These are phyloP conservation scores for Fremontodendron californicum DNA, from an alignment of 345 rosid species.

Conservation along the genomic window DNA sequence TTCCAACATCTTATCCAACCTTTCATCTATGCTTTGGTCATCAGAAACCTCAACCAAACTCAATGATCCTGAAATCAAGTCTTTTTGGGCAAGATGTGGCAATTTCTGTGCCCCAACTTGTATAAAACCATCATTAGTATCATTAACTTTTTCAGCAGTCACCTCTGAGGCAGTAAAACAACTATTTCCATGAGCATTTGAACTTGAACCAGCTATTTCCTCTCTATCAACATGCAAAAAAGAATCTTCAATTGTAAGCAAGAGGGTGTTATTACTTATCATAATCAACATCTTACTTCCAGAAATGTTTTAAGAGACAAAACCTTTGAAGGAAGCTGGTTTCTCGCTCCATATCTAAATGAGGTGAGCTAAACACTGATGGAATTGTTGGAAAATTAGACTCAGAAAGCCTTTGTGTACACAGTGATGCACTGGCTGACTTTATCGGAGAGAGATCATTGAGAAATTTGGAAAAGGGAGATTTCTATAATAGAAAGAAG, in stretches of 20 bases:
- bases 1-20: background rate
- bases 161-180: background rate
- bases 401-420: slow-evolving; percentile 17
- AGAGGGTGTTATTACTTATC: background rate
- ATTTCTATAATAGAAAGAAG: slow-evolving; percentile 24
- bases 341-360: slow-evolving; percentile 11
- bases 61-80: slow-evolving; percentile 2
- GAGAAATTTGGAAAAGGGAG: slow-evolving; percentile 21
- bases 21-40: slow-evolving; percentile 1
- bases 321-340: slow-evolving; percentile 24
- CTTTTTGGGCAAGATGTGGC: slow-evolving; percentile 1
- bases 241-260: background rate
- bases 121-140: slow-evolving; percentile 5
- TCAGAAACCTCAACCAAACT: slow-evolving; percentile 2
- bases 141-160: background rate
- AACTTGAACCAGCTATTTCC: slow-evolving; percentile 10
- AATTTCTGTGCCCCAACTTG: background rate
- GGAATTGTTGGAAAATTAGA: slow-evolving; percentile 20
- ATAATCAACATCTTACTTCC: background rate
- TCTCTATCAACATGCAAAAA: slow-evolving; percentile 21
- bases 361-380: slow-evolving; percentile 35
- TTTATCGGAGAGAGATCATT: slow-evolving; percentile 30
- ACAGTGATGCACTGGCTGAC: slow-evolving; percentile 18
- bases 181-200: slow-evolving; percentile 13
- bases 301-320: background rate